phyloP scores from a whole-genome alignment of 2,329 filamentous ascomycete genomes.

The Coleophoma eucalyptorum region DNA sequence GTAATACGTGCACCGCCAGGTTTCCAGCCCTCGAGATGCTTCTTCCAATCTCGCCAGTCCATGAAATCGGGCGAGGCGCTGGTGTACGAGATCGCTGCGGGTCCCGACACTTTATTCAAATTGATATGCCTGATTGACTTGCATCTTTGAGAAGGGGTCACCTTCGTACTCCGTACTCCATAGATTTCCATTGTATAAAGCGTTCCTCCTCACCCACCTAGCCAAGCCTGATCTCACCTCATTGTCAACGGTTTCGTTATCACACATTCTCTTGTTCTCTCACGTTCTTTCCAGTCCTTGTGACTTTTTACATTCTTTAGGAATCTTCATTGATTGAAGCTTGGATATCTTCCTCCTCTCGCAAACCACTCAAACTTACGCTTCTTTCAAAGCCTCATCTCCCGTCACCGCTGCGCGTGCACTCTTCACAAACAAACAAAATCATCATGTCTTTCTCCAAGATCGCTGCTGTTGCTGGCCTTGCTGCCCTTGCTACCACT shows the following conservation, averaged over 20 bases:
- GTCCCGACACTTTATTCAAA: no score
- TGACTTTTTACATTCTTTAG: slow-evolving; percentile 11
- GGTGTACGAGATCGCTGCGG: no score
- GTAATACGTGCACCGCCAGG: no score
- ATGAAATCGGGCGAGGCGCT: no score
- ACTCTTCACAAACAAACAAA: slow-evolving; percentile 6
- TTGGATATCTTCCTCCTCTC: slow-evolving; percentile 6
- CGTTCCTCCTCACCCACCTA: slow-evolving; percentile 1
- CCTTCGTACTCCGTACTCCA: no score
- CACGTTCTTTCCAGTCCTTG: slow-evolving; percentile 6
- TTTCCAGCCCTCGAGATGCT: no score
- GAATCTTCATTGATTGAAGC: slow-evolving; percentile 23
- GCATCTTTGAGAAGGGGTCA: no score
- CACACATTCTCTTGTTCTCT: not conserved
- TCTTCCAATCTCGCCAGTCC: no score
- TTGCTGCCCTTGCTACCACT: slow-evolving; percentile 29
- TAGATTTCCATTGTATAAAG: not conserved
- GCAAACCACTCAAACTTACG: slow-evolving; percentile 5
- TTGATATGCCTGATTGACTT: no score
- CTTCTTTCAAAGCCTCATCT: no score
- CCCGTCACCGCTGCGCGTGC: slow-evolving; percentile 7
- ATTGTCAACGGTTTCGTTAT: slow-evolving; percentile 1
- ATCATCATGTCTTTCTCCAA: slow-evolving; percentile 23
- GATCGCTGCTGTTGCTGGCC: slow-evolving; percentile 14
- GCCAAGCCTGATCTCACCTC: slow-evolving; percentile 1